Percentiles rank a stretch among this genome's conserved stretches.
Evolutionary conservation across 202 grass and related monocot genomes (phyloP).

Genomic region (Carex sylvatica): DNA sequence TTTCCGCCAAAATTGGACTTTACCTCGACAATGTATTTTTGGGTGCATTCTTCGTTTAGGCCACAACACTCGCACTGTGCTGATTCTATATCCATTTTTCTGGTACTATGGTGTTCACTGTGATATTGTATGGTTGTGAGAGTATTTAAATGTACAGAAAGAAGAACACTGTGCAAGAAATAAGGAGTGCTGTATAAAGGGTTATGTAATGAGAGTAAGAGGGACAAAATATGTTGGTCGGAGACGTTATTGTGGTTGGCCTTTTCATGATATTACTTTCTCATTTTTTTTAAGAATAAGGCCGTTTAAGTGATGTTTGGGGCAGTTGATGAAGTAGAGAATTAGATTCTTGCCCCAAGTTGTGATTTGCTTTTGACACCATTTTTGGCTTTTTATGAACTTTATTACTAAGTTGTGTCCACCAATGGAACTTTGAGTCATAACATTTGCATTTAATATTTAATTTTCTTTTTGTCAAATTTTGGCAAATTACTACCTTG

Average conservation of each 20-base stretch:
- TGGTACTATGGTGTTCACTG: not conserved
- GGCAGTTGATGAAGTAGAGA: constrained; percentile 21
- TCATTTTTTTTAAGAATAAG: constrained; percentile 15
- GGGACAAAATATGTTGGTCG: constrained; percentile 29
- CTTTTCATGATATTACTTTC: constrained; percentile 18
- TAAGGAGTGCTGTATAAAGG: constrained; percentile 18
- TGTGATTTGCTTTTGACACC: constrained; percentile 23
- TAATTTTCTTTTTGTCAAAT: not conserved
- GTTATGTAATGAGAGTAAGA: constrained; percentile 25
- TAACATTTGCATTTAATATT: not conserved
- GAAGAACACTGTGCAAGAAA: not conserved
- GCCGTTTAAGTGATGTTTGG: constrained; percentile 8
- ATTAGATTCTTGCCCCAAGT: constrained; percentile 7
- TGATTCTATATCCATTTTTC: constrained; percentile 57
- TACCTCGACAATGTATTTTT: constrained; percentile 59
- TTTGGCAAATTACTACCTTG: not conserved
- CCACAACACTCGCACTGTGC: constrained; percentile 79
- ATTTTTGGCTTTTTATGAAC: not conserved
- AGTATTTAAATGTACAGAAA: constrained; percentile 21
- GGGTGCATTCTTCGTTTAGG: constrained; percentile 65
- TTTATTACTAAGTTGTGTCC: constrained; percentile 11
- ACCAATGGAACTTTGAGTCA: not conserved
- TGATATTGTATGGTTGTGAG: not conserved
- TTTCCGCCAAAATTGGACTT: constrained; percentile 59
- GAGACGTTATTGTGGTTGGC: constrained; percentile 26